A percentile compares a stretch with the other conserved stretches of the same genome.
phyloP scores from a whole-genome alignment of 2,329 filamentous ascomycete genomes.

The Mollisiaceae sp. region DNA sequence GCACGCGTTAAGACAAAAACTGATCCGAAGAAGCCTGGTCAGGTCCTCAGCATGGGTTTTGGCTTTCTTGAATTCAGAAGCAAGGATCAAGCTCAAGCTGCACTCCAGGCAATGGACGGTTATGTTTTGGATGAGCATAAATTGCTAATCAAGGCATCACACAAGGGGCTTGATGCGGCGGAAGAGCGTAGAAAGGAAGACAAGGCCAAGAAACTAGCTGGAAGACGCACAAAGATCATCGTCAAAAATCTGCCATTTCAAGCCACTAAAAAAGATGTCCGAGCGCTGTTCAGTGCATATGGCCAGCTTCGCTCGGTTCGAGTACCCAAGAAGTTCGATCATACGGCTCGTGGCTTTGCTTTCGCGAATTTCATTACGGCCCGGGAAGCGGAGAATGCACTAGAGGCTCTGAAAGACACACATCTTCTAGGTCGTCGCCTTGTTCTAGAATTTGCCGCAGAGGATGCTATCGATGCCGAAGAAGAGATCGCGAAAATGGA shows the following conservation, averaged over 20 bases:
- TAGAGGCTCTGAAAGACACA: constrained; percentile 89
- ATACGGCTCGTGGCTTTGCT: constrained; percentile 86
- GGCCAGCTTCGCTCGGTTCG: constrained; percentile 91
- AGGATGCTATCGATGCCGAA: constrained; percentile 88
- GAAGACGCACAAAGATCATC: constrained; percentile 86
- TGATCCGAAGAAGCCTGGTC: constrained; percentile 87
- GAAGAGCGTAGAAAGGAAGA: constrained; percentile 86
- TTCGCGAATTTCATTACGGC: constrained; percentile 95
- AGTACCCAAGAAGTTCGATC: constrained; percentile 93
- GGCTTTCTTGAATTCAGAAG: constrained; percentile 90
- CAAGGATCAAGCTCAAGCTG: constrained; percentile 78
- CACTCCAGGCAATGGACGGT: constrained; percentile 85
- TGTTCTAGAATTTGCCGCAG: constrained; percentile 89
- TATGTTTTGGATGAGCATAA: constrained; percentile 86
- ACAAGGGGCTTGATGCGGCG: constrained; percentile 85
- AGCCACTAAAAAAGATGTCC: constrained; percentile 89
- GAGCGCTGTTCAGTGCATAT: constrained; percentile 84
- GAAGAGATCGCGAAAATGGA: constrained; percentile 97
- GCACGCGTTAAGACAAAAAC: constrained; percentile 91
- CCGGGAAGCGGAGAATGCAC: constrained; percentile 86
- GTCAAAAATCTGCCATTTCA: constrained; percentile 99
- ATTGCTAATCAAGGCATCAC: constrained; percentile 82
- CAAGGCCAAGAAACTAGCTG: constrained; percentile 77
- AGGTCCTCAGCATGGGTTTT: constrained; percentile 95
- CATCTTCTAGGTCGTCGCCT: constrained; percentile 89